Base-by-base conservation (phyloP, 2,329 filamentous ascomycete species). In the Aureobasidium mangrovei region DNA sequence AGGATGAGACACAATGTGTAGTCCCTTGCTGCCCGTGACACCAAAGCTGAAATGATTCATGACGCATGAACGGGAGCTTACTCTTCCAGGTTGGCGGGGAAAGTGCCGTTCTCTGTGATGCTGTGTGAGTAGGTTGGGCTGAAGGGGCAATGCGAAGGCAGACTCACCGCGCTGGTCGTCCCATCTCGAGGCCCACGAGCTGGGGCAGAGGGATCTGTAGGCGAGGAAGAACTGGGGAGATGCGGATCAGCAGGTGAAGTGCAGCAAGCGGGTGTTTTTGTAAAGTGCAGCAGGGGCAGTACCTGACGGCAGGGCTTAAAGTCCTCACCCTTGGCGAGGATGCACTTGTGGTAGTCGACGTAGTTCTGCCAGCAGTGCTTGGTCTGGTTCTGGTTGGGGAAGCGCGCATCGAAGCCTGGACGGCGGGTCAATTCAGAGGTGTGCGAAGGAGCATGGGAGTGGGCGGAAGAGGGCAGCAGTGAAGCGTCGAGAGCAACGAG, bases 331-430 rank as follows among this genome's bases (percentile, higher is more conserved):
- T 97, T 97, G 77, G 91, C 91, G 71, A 85, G 79, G 75, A 96
- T 90, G 81, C 93, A 98, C 83, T 98, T 98, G 85, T 98, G 88
- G 82, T 98, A 97, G 77, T 98, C 93, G 79, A 98, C 93, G 78
- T 98, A 98, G 83, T 98, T 98, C 76, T 98, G 94, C 93, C 93
- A 98, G 88, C 93, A 98, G 84, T 98, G 91, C 86, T 96, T 96
- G 77, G 91, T 84, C 74, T 93, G 88, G 80, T 98, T 98, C 80
- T 84, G 79, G 81, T 98, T 95, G 70, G 93, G 93, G 80, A 97
- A 98, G 74, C 93, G 91, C 75, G 93, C 93, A 74, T 98, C 93
- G 79, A 94, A 95, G 80, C 93, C 93, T 96, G 61, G 53, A 48
- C 12, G 36, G 49, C 46, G 53, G 29, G 54, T 58, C 35, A 59